Percentiles rank a stretch among this genome's conserved stretches.
Conservation (phyloP, 805 yeast genomes). For the Kuraishia capsulata region DNA sequence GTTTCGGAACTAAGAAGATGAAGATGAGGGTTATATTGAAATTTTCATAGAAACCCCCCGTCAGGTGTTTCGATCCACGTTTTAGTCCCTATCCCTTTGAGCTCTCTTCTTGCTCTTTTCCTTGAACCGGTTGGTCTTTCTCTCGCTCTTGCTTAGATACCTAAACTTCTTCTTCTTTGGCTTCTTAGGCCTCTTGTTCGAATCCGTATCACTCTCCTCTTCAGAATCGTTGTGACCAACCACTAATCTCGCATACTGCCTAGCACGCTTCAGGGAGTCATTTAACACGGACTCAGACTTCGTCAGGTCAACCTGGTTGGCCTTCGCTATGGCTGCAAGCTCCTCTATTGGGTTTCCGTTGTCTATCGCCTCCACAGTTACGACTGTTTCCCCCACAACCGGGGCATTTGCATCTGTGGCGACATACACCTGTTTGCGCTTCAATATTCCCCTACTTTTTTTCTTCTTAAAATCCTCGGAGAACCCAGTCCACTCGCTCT, state of each 20-base stretch:
- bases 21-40: too few relatives aligned
- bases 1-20: too few relatives aligned
- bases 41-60: too few relatives aligned
- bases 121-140: conserved; percentile 43
- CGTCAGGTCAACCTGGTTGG: conserved; percentile 63
- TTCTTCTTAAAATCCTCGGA: conserved; percentile 16
- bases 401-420: conserved; percentile 21
- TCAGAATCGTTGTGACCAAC: conserved; percentile 24
- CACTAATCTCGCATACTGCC: conserved; percentile 67
- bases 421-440: conserved; percentile 31
- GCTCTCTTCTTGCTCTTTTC: conserved; percentile 26
- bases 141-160: conserved; percentile 74
- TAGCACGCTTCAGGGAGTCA: conserved; percentile 69
- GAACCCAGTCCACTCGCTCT: conserved; percentile 34
- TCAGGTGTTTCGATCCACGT: too few relatives aligned
- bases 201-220: conserved; percentile 27
- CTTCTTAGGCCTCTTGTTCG: conserved; percentile 18
- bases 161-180: conserved; percentile 75
- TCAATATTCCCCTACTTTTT: conserved; percentile 31
- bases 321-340: conserved; percentile 35
- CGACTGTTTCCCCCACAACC: conserved; percentile 23
- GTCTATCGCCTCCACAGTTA: conserved; percentile 48
- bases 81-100: conserved; percentile 20
- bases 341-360: conserved; percentile 32
- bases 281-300: conserved; percentile 63